Conservation (phyloP, 495 filamentous ascomycete genomes). For the Rhypophila decipiens region DNA sequence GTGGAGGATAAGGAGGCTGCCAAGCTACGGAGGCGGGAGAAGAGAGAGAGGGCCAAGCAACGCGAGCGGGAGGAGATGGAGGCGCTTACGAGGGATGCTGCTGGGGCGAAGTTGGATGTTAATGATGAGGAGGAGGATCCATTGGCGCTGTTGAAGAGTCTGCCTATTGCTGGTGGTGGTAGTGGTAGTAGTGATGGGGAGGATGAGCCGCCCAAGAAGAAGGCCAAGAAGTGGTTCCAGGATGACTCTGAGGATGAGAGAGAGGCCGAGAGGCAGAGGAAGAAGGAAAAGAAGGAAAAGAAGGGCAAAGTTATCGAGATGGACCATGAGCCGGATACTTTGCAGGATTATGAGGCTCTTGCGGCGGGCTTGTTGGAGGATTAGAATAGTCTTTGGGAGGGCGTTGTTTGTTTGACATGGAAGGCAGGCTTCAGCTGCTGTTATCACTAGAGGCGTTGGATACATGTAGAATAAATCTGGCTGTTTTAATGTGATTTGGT, state of each 20-base stretch:
- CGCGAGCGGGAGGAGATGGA: slow-evolving; percentile 55
- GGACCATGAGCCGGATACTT: slow-evolving; percentile 64
- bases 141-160: slow-evolving; percentile 41
- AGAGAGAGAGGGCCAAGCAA: slow-evolving; percentile 77
- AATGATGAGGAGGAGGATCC: slow-evolving; percentile 37
- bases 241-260: slow-evolving; percentile 37
- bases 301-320: slow-evolving; percentile 47
- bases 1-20: slow-evolving; percentile 71
- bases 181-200: slow-evolving; percentile 19
- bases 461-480: too few species aligned
- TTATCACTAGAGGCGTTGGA: too few species aligned
- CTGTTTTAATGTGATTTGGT: too few species aligned
- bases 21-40: slow-evolving; percentile 75
- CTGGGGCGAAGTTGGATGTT: slow-evolving; percentile 23
- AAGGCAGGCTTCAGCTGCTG: too few species aligned
- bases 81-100: slow-evolving; percentile 32
- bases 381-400: slow-evolving; percentile 6
- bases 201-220: slow-evolving; percentile 36
- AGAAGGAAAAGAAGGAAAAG: slow-evolving; percentile 40
- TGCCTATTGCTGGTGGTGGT: slow-evolving; percentile 40
- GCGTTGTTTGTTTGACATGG: not conserved
- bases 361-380: slow-evolving; percentile 73
- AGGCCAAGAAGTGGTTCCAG: slow-evolving; percentile 44
- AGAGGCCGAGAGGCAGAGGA: slow-evolving; percentile 35
- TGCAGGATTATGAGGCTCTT: slow-evolving; percentile 86